Base-by-base conservation (phyloP, 441 rosid genomes). In the Erodium texanum region DNA sequence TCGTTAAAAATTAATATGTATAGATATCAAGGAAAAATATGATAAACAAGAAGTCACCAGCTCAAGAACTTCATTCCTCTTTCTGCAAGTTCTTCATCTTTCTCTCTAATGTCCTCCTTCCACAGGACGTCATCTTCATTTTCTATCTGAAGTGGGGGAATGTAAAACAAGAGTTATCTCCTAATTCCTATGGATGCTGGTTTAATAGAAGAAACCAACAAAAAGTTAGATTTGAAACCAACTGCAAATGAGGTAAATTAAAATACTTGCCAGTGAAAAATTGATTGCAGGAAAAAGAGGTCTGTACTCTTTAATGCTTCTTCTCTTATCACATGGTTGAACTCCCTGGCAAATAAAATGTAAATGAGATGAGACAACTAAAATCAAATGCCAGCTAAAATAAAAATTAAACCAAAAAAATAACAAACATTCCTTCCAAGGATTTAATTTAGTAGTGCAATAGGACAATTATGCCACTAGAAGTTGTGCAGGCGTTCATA, bases 311-410 rank as follows among this genome's bases (percentile, higher is more conserved):
- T 75, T 83, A 45, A 86, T 73, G 76, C 73, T 70, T 76, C 78
- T 78, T 76, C 98, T 85, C 69, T 75, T 77, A 69, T 90, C 90
- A 73, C 97, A 88, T 22, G 93, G 97, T 77, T 84, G 81, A 15
- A 75, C 65, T 73, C 92, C 95, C 94, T 90, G 81, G 11, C 9
- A 5, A 16, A 12, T 16, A n/a, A 62, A 7, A 24, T 41, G 15
- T 27, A 6, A 0, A 9, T 65, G 43, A 38, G 45, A 38, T 38
- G 29, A 36, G 18, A 52, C 3, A 6, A 38, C 9, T 38, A 38
- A 19, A 19, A 54, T 8, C 62, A 56, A 19, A 20, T 56, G 62
- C 23, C 62, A 19, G 24, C 62, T 56, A 56, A 56, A 56, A 56
- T 54, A 54, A n/a, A n/a, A n/a, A n/a, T n/a, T 50, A 50, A 50